Conservation (phyloP, 179 eudicot species). For the Beta macrorhiza region DNA sequence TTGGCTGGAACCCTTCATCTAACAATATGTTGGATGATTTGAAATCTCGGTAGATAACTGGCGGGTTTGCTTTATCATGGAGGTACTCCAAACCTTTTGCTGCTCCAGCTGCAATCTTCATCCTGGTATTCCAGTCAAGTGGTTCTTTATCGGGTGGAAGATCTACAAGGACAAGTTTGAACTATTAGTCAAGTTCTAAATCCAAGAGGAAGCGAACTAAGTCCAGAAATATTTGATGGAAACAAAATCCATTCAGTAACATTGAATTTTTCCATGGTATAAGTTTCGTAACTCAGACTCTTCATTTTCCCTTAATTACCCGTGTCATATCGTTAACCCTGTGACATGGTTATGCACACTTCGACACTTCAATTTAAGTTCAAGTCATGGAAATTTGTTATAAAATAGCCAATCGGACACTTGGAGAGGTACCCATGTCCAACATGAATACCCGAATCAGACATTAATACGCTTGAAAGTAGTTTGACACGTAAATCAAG, state of each 20-base stretch:
- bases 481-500: no score
- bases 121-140: conserved; percentile 31
- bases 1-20: conserved; percentile 33
- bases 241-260: background rate
- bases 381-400: no score
- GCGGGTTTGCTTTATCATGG: conserved; percentile 38
- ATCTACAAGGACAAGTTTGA: conserved; percentile 5
- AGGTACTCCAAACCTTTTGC: conserved; percentile 40
- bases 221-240: background rate
- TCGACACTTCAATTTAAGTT: no score
- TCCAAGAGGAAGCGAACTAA: background rate
- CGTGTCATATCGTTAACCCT: no score
- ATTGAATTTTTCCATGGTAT: background rate
- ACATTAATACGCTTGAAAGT: no score
- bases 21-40: conserved; percentile 39
- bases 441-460: no score
- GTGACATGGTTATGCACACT: no score
- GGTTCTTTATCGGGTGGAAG: conserved; percentile 14
- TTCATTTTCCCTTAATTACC: no score
- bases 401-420: no score
- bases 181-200: background rate
- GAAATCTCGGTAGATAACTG: conserved; percentile 37
- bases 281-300: no score
- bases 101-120: conserved; percentile 38
- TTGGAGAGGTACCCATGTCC: no score